phyloP scores from a whole-genome alignment of 805 yeast genomes.

The Kuraishia cidri region DNA sequence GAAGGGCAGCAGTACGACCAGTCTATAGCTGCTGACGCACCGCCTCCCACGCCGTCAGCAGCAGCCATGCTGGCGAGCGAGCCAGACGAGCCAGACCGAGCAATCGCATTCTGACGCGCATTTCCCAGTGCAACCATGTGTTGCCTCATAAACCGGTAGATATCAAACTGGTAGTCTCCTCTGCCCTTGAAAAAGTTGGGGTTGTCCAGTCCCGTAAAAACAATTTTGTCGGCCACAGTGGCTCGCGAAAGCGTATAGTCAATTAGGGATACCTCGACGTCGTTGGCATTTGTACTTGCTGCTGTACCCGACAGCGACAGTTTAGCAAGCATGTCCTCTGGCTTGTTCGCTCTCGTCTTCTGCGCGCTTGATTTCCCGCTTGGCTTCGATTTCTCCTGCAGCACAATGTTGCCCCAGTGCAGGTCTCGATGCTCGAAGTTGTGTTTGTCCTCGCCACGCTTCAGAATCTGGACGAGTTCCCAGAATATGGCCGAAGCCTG shows the following conservation, averaged over 20 bases:
- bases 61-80: neutral
- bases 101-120: constrained; percentile 1
- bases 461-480: constrained; percentile 38
- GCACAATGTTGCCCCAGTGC: constrained; percentile 55
- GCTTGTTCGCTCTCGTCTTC: constrained; percentile 1
- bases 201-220: constrained; percentile 53
- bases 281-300: neutral
- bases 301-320: constrained; percentile 2
- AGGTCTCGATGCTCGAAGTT: constrained; percentile 68
- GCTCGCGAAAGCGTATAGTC: constrained; percentile 53
- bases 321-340: constrained; percentile 1
- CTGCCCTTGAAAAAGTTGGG: constrained; percentile 52
- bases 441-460: constrained; percentile 38
- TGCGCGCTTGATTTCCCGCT: no score
- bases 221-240: constrained; percentile 14
- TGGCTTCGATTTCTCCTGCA: constrained; percentile 26
- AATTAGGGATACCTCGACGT: constrained; percentile 34
- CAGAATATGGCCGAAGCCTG: constrained; percentile 38
- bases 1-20: constrained; percentile 38
- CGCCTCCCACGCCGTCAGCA: neutral
- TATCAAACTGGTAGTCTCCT: constrained; percentile 54
- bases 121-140: constrained; percentile 3
- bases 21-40: constrained; percentile 18
- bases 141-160: constrained; percentile 48
- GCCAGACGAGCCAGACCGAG: neutral